Evolutionary conservation across 1,284 basidiomycete species (phyloP).

Genomic region (Melampsora larici-populina): DNA sequence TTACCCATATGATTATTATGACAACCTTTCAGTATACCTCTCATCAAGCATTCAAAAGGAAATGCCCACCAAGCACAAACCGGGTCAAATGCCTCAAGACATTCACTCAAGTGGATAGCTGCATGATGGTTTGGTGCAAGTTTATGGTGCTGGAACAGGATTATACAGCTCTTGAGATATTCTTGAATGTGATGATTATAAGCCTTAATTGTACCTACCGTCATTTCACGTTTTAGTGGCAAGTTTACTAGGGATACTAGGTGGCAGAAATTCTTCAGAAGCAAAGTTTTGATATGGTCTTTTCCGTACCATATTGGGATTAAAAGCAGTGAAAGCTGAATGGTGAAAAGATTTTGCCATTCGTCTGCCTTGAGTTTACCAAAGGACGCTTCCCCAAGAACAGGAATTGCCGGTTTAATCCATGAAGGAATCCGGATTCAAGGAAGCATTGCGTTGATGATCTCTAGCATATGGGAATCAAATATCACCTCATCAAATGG

Average conservation of each 20-base stretch:
- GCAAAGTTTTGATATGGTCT: no score
- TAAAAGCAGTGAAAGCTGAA: not conserved
- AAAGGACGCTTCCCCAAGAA: no score
- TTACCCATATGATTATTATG: no score
- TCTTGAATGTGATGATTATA: no score
- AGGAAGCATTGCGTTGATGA: slow-evolving; percentile 11
- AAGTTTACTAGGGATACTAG: no score
- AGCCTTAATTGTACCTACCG: no score
- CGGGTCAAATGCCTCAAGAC: slow-evolving; percentile 30
- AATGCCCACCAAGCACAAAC: slow-evolving; percentile 18
- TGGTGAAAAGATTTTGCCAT: slow-evolving; percentile 17
- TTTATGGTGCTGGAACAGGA: slow-evolving; percentile 15
- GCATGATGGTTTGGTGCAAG: slow-evolving; percentile 42
- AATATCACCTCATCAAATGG: slow-evolving; percentile 21
- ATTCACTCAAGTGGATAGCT: slow-evolving; percentile 29
- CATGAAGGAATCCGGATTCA: slow-evolving; percentile 26
- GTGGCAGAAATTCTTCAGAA: no score
- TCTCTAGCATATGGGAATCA: not conserved
- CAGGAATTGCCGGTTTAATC: not conserved
- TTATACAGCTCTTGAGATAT: slow-evolving; percentile 28
- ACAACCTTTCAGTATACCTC: no score
- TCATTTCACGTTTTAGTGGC: no score
- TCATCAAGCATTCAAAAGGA: no score
- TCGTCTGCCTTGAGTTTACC: not conserved
- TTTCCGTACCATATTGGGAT: no score